Evolutionary conservation across 1,284 basidiomycete species (phyloP).

Genomic region (Exobasidium cylindrosporum): DNA sequence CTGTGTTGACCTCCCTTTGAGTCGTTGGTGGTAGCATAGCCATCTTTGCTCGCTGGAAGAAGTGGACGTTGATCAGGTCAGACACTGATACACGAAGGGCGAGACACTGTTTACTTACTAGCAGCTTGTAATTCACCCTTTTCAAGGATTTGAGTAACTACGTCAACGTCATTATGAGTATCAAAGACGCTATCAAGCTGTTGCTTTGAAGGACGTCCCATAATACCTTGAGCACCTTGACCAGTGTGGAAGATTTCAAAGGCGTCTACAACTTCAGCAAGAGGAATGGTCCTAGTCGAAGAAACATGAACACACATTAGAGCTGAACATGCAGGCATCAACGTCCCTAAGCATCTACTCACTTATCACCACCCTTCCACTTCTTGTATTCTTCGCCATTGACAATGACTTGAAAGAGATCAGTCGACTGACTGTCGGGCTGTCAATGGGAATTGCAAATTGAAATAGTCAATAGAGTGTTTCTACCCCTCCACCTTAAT

Average conservation of each 20-base stretch:
- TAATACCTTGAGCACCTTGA: slow-evolving; percentile 56
- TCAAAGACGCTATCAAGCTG: slow-evolving; percentile 54
- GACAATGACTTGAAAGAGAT: slow-evolving; percentile 56
- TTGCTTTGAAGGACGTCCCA: slow-evolving; percentile 55
- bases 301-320: slow-evolving; percentile 17
- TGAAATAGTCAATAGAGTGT: not conserved
- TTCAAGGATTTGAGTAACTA: slow-evolving; percentile 50
- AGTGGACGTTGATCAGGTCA: not conserved
- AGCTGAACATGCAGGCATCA: not conserved
- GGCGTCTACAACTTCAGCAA: slow-evolving; percentile 55
- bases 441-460: slow-evolving; percentile 22
- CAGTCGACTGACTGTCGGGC: slow-evolving; percentile 55
- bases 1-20: slow-evolving; percentile 29
- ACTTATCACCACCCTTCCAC: slow-evolving; percentile 54
- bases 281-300: slow-evolving; percentile 52
- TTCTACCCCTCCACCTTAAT: not conserved
- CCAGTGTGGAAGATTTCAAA: slow-evolving; percentile 57
- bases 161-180: slow-evolving; percentile 50
- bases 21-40: slow-evolving; percentile 44
- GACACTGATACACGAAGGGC: not conserved
- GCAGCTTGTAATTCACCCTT: slow-evolving; percentile 48
- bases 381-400: slow-evolving; percentile 52
- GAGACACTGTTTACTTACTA: slow-evolving; percentile 15
- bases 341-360: not conserved
- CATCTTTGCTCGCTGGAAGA: slow-evolving; percentile 27